phyloP scores from a whole-genome alignment of 441 rosid genomes.

The Populus hybrid region DNA sequence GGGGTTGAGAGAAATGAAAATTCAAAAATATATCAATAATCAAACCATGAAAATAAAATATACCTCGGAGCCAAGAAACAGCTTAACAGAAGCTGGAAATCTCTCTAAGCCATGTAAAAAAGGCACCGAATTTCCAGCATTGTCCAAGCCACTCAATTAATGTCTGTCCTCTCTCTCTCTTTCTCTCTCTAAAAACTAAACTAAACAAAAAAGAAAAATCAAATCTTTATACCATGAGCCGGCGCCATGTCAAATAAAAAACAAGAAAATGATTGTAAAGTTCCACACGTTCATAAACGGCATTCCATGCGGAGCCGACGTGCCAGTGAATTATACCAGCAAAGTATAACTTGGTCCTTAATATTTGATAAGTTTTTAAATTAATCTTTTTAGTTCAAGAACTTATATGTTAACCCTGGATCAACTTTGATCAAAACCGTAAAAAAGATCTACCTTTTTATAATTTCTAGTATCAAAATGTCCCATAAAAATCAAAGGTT shows the following conservation, averaged over 20 bases:
- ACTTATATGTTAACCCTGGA: not conserved
- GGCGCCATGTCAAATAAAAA: not conserved
- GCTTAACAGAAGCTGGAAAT: conserved; percentile 23
- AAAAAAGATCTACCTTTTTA: not conserved
- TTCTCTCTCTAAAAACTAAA: not conserved
- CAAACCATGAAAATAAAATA: not conserved
- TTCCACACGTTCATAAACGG: not conserved
- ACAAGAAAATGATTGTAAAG: not conserved
- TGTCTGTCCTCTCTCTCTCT: not conserved
- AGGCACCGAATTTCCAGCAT: conserved; percentile 16
- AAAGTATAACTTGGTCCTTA: not conserved
- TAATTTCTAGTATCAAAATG: not conserved
- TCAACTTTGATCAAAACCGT: not conserved
- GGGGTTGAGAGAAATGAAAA: not conserved
- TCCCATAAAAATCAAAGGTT: not conserved
- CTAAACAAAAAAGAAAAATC: not conserved
- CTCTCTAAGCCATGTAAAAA: conserved; percentile 13
- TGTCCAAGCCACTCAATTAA: conserved; percentile 22
- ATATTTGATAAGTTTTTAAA: not conserved
- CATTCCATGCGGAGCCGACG: not conserved
- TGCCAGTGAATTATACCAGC: not conserved
- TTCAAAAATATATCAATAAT: not conserved
- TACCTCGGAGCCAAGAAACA: conserved; percentile 16
- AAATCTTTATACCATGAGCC: conserved; percentile 1
- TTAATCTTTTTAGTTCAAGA: not conserved